phyloP scores from a whole-genome alignment of 768 basidiomycete genomes.

The Fomitopsis serialis region DNA sequence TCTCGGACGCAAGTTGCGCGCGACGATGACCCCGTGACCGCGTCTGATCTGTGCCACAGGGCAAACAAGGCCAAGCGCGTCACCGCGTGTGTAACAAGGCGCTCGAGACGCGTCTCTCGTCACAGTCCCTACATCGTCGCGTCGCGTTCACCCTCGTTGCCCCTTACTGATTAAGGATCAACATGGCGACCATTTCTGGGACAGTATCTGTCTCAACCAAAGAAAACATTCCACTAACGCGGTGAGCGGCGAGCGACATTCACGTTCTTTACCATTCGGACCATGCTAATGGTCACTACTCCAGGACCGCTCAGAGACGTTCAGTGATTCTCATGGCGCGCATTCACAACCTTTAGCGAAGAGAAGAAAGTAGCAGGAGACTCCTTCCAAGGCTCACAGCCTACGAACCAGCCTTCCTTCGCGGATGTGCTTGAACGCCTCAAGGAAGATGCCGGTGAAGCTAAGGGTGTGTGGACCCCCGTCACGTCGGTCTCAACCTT shows the following conservation, averaged over 20 bases:
- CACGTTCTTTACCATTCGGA: neutral
- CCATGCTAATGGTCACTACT: neutral
- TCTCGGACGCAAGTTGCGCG: no score
- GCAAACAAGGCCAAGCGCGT: constrained; percentile 9
- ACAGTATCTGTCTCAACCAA: constrained; percentile 7
- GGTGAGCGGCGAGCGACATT: constrained; percentile 2
- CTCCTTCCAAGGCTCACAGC: constrained; percentile 15
- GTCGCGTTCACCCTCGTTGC: neutral
- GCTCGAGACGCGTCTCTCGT: constrained; percentile 11
- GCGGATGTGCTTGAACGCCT: constrained; percentile 34
- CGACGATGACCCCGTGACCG: no score
- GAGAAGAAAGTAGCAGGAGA: constrained; percentile 25
- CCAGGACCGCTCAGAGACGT: constrained; percentile 6
- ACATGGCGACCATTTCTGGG: constrained; percentile 3
- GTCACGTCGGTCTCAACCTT: neutral
- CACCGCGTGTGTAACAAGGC: constrained; percentile 11
- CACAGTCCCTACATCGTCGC: neutral
- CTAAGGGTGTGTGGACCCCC: constrained; percentile 12
- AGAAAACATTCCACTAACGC: constrained; percentile 15
- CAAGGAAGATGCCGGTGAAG: constrained; percentile 25
- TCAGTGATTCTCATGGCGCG: constrained; percentile 8
- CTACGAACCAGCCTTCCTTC: constrained; percentile 27
- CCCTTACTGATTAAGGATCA: no score
- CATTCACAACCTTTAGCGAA: constrained; percentile 25
- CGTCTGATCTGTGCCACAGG: neutral